phyloP scores from a whole-genome alignment of 2,329 filamentous ascomycete species.

The Aspergillus sp. region DNA sequence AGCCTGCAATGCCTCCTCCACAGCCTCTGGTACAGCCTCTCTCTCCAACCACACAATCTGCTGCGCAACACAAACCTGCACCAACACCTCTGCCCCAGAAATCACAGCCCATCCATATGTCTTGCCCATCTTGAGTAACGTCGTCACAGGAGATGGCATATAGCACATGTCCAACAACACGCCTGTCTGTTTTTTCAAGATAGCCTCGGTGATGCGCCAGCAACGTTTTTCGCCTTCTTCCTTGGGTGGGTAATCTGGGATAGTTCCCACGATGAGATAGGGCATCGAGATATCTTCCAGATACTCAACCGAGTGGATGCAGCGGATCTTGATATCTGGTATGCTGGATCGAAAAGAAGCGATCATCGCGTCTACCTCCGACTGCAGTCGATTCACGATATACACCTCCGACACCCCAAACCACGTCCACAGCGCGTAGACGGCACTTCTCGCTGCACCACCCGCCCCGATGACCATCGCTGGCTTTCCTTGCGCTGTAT shows the following conservation, averaged over 20 bases:
- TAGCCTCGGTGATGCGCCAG: conserved; percentile 1
- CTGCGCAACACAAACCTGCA: conserved; percentile 16
- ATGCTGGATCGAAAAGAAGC: conserved; percentile 5
- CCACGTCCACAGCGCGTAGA: conserved; percentile 17
- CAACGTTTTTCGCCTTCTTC: conserved; percentile 10
- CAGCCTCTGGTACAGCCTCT: conserved; percentile 5
- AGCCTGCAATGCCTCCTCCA: conserved; percentile 8
- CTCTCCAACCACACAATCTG: conserved; percentile 17
- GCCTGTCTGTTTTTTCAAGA: conserved; percentile 5
- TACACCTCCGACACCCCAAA: conserved; percentile 14
- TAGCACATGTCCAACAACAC: conserved; percentile 23
- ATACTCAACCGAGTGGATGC: conserved; percentile 6
- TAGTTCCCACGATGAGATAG: conserved; percentile 14
- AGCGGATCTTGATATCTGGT: conserved; percentile 6
- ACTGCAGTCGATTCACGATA: conserved; percentile 13
- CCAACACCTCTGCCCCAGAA: conserved; percentile 15
- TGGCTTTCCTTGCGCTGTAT: conserved; percentile 4
- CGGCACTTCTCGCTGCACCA: conserved; percentile 15
- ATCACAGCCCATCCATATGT: conserved; percentile 13
- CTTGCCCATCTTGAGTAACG: conserved; percentile 8
- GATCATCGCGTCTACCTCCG: conserved; percentile 15
- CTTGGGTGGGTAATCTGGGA: conserved; percentile 13
- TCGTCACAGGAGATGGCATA: conserved; percentile 12
- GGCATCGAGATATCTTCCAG: conserved; percentile 6
- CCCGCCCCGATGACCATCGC: conserved; percentile 16